These are phyloP conservation scores for Argentina anserina DNA, from an alignment of 306 rosid species.

Conservation along the genomic window DNA sequence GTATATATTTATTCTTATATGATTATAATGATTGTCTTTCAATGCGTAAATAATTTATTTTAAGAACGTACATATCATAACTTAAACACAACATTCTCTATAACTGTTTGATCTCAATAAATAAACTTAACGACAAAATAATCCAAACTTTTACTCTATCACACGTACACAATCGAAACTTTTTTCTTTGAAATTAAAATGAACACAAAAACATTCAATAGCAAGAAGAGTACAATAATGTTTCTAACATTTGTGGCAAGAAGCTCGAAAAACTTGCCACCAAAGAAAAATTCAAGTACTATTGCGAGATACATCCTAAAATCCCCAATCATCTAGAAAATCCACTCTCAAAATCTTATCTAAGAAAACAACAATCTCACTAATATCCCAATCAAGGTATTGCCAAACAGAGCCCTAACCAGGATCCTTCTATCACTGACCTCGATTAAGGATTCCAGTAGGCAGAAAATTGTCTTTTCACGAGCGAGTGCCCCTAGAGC, in stretches of 20 bases:
- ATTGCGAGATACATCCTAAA: background rate
- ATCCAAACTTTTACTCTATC: background rate
- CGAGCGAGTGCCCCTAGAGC: conserved; percentile 21
- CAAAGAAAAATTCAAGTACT: too few species aligned
- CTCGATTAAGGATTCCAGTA: conserved; percentile 22
- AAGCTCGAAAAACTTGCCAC: too few species aligned
- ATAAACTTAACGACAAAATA: too few species aligned
- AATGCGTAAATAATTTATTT: background rate
- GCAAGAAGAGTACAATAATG: background rate
- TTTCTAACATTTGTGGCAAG: too few species aligned
- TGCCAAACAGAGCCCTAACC: conserved; percentile 13
- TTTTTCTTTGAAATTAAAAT: too few species aligned
- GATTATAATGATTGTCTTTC: too few species aligned
- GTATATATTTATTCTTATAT: too few species aligned
- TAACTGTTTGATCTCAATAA: too few species aligned
- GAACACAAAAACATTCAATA: too few species aligned
- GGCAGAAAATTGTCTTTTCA: conserved; percentile 30
- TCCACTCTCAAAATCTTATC: background rate
- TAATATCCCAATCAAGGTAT: background rate
- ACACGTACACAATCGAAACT: too few species aligned
- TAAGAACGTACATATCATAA: background rate
- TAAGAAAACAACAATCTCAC: background rate
- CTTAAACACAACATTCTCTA: background rate
- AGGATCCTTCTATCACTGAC: background rate
- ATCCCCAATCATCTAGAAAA: background rate